Base-by-base conservation (phyloP, 192 early-diverging fungal species). In the Gonapodya prolifera region DNA sequence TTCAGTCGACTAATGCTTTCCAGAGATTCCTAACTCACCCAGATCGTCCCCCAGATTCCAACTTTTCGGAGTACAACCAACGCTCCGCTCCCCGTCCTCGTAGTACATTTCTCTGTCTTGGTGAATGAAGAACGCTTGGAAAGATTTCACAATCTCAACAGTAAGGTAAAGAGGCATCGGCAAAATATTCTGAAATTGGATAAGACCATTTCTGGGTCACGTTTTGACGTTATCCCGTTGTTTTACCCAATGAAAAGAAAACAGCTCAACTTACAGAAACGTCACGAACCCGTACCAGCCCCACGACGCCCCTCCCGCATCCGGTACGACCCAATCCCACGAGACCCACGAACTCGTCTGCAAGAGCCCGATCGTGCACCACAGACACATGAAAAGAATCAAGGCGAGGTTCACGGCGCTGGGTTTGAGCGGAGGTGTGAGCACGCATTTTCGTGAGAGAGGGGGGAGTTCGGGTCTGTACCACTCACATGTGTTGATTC, bases 11-110 rank as follows among this genome's bases (percentile, higher is more conserved):
- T n/a, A n/a, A n/a, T n/a, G n/a, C n/a, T n/a, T n/a, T n/a, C n/a
- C n/a, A n/a, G n/a, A n/a, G n/a, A n/a, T n/a, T n/a, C n/a, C n/a
- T n/a, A n/a, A n/a, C n/a, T n/a, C n/a, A n/a, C 82, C 95, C 69
- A 99, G 84, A 79, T 99, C 97, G 79, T 99, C 97, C 16, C 92
- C 94, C 32, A 99, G 84, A 81, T 96, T 98, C 95, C 95, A 98
- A 80, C 81, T 83, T 33, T 79, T 80, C 0, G 83, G 82, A 0
- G 34, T 75, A 31, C 77, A 36, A 13, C 13, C 34, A 23, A n/a
- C 34, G 76, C 23, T 16, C 35, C 35, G 32, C 73, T 16, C 75
- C 33, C 86, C 84, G 79, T 85, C 91, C 78, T 81, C 80, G 73
- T 84, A 80, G 32, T 89, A 95, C 95, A 99, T 95, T 75, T 94